A percentile compares a stretch with the other conserved stretches of the same genome.
These are phyloP conservation scores for Alternaria metachromatica DNA, from an alignment of 2,329 filamentous ascomycete species.

Conservation along the genomic window DNA sequence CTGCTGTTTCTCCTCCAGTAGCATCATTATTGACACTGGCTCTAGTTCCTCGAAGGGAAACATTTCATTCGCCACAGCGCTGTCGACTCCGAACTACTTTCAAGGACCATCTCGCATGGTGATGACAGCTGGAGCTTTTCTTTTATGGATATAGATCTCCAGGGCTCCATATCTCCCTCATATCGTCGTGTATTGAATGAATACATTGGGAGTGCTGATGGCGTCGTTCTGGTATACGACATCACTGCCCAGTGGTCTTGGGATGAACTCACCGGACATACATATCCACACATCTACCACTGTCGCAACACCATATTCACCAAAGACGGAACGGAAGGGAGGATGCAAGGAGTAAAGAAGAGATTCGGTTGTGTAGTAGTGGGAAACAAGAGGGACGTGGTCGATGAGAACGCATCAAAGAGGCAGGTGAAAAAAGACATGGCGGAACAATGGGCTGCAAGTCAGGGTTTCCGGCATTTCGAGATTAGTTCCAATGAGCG, in stretches of 20 bases:
- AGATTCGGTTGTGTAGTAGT: conserved; percentile 39
- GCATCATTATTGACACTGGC: background rate
- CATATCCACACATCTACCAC: conserved; percentile 23
- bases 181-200: background rate
- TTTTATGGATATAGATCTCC: conserved; percentile 31
- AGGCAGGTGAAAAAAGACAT: conserved; percentile 23
- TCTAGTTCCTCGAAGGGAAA: conserved; percentile 13
- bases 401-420: background rate
- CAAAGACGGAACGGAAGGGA: background rate
- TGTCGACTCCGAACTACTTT: conserved; percentile 9
- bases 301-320: conserved; percentile 12
- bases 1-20: background rate
- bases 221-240: conserved; percentile 40
- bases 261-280: conserved; percentile 23
- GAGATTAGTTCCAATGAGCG: conserved; percentile 24
- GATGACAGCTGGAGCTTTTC: conserved; percentile 9
- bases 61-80: conserved; percentile 10
- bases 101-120: conserved; percentile 16
- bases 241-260: conserved; percentile 31
- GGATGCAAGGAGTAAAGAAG: conserved; percentile 6
- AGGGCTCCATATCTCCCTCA: conserved; percentile 12
- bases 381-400: conserved; percentile 34
- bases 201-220: conserved; percentile 20
- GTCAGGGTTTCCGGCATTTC: conserved; percentile 27
- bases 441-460: conserved; percentile 33